phyloP scores from a whole-genome alignment of 2,329 filamentous ascomycete species.

The Leptographium flavum region DNA sequence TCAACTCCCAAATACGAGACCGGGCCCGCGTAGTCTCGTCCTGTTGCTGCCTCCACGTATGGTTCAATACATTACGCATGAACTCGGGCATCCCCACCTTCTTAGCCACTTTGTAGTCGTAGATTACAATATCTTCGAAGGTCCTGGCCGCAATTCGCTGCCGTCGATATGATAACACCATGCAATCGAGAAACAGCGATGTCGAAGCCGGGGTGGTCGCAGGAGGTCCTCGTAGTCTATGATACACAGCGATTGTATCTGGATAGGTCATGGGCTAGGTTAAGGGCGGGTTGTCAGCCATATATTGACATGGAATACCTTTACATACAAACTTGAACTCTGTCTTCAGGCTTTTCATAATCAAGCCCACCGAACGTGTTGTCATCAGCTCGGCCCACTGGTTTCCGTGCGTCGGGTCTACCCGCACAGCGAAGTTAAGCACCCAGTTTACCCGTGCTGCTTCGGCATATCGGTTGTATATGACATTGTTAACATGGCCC shows the following conservation, averaged over 20 bases:
- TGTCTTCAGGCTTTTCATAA: constrained; percentile 64
- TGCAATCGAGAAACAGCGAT: constrained; percentile 43
- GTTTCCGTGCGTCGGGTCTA: constrained; percentile 44
- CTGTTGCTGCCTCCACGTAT: constrained; percentile 34
- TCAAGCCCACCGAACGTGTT: constrained; percentile 53
- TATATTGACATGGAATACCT: background rate
- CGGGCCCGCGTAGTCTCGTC: constrained; percentile 37
- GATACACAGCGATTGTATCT: constrained; percentile 69
- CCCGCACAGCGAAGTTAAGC: constrained; percentile 48
- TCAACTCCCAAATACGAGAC: constrained; percentile 38
- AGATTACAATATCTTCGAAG: constrained; percentile 65
- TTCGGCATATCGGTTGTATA: constrained; percentile 74
- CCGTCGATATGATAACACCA: constrained; percentile 63
- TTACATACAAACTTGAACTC: constrained; percentile 68
- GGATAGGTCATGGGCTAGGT: constrained; percentile 67
- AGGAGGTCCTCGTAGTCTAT: constrained; percentile 52
- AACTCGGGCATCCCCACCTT: constrained; percentile 26
- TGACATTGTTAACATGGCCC: constrained; percentile 79
- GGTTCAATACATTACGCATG: constrained; percentile 23
- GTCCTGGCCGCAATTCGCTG: constrained; percentile 60
- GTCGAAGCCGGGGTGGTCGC: constrained; percentile 25
- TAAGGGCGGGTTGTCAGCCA: background rate
- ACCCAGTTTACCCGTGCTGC: constrained; percentile 68
- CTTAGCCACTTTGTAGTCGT: constrained; percentile 38
- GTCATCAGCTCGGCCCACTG: constrained; percentile 59